Evolutionary conservation across 805 yeast species (phyloP), one percentile per base, ranked within the genome.

Genomic region (Zygosaccharomyces kombuchaensis): DNA sequence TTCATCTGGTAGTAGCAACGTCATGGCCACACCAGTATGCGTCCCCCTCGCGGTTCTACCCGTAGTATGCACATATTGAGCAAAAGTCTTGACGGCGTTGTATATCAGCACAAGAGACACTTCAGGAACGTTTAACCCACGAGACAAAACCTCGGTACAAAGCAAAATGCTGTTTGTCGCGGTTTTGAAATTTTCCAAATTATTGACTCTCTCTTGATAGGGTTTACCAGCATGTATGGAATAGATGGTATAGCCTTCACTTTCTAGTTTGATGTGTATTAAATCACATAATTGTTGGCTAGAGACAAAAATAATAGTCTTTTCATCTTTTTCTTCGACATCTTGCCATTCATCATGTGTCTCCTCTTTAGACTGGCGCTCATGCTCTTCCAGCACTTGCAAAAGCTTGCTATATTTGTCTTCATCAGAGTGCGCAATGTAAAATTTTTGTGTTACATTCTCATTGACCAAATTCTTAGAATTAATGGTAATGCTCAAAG

Each of bases 11-110:
- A 81, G 69, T 4, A 93, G 70, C 52, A 91, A 77, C 0, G 97
- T 85, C 3, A 88, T 71, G n/a, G 84, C 84, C 1, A 71, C 70
- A 2, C 99, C 99, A 2, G 66, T 68, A 29, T 75, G 74, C 0
- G 93, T 93, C 1, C 97, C 98, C 49, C 99, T 73, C 0, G 97
- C 99, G 0, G 99, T 93, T 47, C 99, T 72, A 0, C 99, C 99
- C 1, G 90, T 96, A 7, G 98, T 76, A 67, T 93, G 99, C 9
- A 93, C 91, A 59, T 93, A 93, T 62, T 93, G 98, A 51, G 95
- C 98, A 74, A 89, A 75, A 49, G 90, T 95, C 52, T 76, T 86
- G 0, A 96, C 95, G 0, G 87, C 76, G 53, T 85, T 89, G 57
- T 76, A 86, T 67, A 93, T 86, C 6, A 93, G 71, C 2, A 93